Percentiles rank a stretch among this genome's conserved stretches.
phyloP scores from a whole-genome alignment of 2,329 filamentous ascomycete species.

The Penicillium rolfsii region DNA sequence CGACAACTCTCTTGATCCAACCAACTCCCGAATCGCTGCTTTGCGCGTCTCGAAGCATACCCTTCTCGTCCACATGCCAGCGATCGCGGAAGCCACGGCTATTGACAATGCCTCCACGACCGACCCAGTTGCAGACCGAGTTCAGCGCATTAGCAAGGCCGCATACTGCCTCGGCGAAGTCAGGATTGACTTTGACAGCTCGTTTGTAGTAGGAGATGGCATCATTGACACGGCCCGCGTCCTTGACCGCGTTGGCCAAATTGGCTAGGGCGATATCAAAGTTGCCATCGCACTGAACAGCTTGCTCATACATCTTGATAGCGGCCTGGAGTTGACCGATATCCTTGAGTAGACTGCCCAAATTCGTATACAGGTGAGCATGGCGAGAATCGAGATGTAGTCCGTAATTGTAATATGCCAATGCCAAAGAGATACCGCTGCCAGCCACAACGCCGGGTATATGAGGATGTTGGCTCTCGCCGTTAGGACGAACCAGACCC shows the following conservation, averaged over 20 bases:
- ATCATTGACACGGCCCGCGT: constrained; percentile 88
- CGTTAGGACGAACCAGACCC: constrained; percentile 36
- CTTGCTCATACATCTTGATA: constrained; percentile 96
- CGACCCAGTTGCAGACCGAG: constrained; percentile 93
- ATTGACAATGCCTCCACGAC: constrained; percentile 82
- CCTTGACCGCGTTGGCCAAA: constrained; percentile 95
- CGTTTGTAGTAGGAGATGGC: constrained; percentile 90
- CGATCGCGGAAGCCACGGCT: constrained; percentile 74
- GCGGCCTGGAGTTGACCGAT: constrained; percentile 90
- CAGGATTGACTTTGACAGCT: constrained; percentile 87
- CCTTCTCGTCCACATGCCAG: constrained; percentile 88
- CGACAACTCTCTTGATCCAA: constrained; percentile 86
- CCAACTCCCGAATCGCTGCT: constrained; percentile 67
- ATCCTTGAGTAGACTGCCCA: constrained; percentile 93
- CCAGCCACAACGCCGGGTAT: constrained; percentile 82
- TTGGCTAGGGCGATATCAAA: constrained; percentile 98
- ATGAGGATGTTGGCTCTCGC: constrained; percentile 49
- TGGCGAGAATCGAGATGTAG: constrained; percentile 83
- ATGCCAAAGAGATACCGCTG: constrained; percentile 82
- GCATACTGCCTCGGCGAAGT: constrained; percentile 96
- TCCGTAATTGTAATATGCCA: constrained; percentile 95
- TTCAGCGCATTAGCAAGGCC: constrained; percentile 93
- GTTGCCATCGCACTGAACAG: constrained; percentile 85
- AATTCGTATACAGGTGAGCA: constrained; percentile 94
- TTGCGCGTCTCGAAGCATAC: constrained; percentile 77